Base-by-base conservation (phyloP, 1,284 basidiomycete genomes). In the Waitea zeae region DNA sequence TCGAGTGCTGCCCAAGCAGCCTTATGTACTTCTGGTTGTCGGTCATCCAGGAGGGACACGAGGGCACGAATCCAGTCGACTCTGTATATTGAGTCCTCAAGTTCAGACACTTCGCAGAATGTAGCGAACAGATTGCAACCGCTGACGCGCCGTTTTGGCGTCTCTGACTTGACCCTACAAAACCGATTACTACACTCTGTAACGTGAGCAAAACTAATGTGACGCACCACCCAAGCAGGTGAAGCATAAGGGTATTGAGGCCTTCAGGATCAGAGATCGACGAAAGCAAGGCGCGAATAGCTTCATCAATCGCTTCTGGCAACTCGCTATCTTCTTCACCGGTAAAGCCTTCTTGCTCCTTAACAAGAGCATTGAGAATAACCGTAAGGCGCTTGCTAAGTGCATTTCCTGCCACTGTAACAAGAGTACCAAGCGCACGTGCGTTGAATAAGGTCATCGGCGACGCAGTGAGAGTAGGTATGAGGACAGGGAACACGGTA, bases 391-490 rank as follows among this genome's bases (percentile, higher is more conserved):
- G 72, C 47, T 74, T 74, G 60, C 83, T 93, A 40, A 98, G 62
- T 0, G 93, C 87, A 32, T 68, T 67, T 5, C 93, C 93, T 26
- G 95, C 93, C 5, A 97, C 93, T 3, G 83, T 83, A 12, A 97
- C 89, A 28, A 98, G 66, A 0, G 88, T 80, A 2, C 79, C 80
- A 9, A 98, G 61, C 3, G 93, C 93, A 13, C 80, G 74, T n/a
- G 87, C 88, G 50, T 98, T 97, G 75, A 96, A 96, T 3, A 82
- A 75, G 2, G 87, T 80, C 70, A 98, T 92, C 0, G 93, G 93
- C 24, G 72, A 71, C 4, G 79, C 73, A 26, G 86, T 90, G 41
- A 98, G 66, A 4, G 90, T 92, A 0, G 93, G 95, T 34, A 98
- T 87, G 36, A 98, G 62, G n/a, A 95, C 84, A 0, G 95, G 95